Evolutionary conservation across 495 filamentous ascomycete species (phyloP), one percentile per base, ranked within the genome.

Genomic region (Lophium mytilinum): DNA sequence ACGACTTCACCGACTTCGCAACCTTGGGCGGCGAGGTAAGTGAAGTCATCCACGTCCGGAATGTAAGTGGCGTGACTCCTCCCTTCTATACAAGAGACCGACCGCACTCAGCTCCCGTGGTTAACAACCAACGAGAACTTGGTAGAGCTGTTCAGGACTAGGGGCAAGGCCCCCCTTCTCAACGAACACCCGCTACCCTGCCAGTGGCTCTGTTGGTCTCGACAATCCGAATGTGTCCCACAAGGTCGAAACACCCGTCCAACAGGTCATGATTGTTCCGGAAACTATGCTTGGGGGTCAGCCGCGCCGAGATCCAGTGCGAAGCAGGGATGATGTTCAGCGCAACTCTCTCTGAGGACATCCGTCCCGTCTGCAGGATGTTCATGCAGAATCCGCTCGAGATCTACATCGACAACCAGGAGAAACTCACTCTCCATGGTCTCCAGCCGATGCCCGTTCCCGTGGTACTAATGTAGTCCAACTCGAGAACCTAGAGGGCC

Each of bases 271-370:
- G n/a, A n/a, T n/a, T n/a, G n/a, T n/a, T n/a, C n/a, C n/a, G n/a
- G n/a, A n/a, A n/a, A n/a, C n/a, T n/a, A n/a, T n/a, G n/a, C n/a
- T n/a, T n/a, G n/a, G n/a, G n/a, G n/a, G 93, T 98, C 58, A 90
- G 96, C 63, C 89, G 89, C 62, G 93, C 93, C 10, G 94, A 97
- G 75, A 97, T 97, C 50, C 94, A 98, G 73, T 97, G 97, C 67
- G 71, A 99, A 99, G 83, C 93, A 99, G 72, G 93, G 18, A 99
- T 99, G 93, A 99, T 99, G 93, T 99, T 99, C 72, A 94, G 88
- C 39, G 93, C 93, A 60, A 99, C 93, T 0, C 86, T 99, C 37
- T 90, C 94, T 6, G 87, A 94, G 67, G 90, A 95, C 62, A 88
- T 95, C 57, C 88, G 92, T 64, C 92, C 90, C 2, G 89, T 97